These are phyloP conservation scores for Melanopsichium pennsylvanicum DNA, from an alignment of 1,284 basidiomycete species.

Conservation along the genomic window DNA sequence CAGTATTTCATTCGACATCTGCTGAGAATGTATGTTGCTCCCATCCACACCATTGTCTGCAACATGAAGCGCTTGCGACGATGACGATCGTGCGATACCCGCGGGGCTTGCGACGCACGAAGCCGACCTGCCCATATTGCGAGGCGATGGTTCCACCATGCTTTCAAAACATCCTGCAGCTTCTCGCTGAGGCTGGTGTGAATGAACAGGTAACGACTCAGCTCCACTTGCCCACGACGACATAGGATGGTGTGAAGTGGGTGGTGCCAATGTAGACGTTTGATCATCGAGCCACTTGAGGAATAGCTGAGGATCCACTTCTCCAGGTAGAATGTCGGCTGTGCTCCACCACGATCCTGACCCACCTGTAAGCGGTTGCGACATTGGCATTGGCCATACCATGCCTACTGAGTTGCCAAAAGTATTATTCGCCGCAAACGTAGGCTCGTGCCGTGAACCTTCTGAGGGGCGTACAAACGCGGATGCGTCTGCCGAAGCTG, in stretches of 20 bases:
- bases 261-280: slow-evolving; percentile 35
- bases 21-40: background rate
- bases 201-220: background rate
- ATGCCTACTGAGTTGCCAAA: slow-evolving; percentile 2
- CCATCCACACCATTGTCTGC: background rate
- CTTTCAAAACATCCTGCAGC: slow-evolving; percentile 12
- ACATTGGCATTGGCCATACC: slow-evolving; percentile 2
- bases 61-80: background rate
- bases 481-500: background rate
- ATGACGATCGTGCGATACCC: background rate
- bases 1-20: background rate
- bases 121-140: slow-evolving; percentile 6
- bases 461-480: slow-evolving; percentile 1
- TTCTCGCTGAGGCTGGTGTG: slow-evolving; percentile 1
- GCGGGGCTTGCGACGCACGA: slow-evolving; percentile 14
- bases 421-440: background rate
- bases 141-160: slow-evolving; percentile 3
- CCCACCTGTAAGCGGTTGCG: slow-evolving; percentile 16
- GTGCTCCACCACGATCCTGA: slow-evolving; percentile 46
- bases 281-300: slow-evolving; percentile 48
- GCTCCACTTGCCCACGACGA: slow-evolving; percentile 33
- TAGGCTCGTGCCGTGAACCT: background rate
- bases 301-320: slow-evolving; percentile 46
- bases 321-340: slow-evolving; percentile 36
- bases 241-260: slow-evolving; percentile 35